A percentile compares a stretch with the other conserved stretches of the same genome.
Conservation (phyloP, 2,329 filamentous ascomycete species). For the Metarhizium anisopliae region DNA sequence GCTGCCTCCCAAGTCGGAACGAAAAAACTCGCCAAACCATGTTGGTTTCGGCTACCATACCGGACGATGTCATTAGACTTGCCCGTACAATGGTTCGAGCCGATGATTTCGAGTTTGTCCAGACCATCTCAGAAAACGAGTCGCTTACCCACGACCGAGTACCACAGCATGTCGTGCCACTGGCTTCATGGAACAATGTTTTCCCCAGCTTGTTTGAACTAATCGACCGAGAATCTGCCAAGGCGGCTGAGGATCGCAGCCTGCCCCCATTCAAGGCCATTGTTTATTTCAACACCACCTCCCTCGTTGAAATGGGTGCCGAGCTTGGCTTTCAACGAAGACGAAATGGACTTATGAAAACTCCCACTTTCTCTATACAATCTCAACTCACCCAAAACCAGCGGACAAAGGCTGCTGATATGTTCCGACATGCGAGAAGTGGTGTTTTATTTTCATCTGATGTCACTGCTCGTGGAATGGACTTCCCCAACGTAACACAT, state of each 20-base stretch:
- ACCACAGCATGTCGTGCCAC: slow-evolving; percentile 65
- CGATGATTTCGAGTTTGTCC: slow-evolving; percentile 75
- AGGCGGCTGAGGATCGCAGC: slow-evolving; percentile 28
- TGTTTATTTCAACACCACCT: slow-evolving; percentile 77
- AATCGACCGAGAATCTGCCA: slow-evolving; percentile 48
- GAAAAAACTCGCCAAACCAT: slow-evolving; percentile 75
- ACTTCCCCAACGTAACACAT: slow-evolving; percentile 73
- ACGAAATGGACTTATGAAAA: slow-evolving; percentile 27
- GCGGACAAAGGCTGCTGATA: slow-evolving; percentile 62
- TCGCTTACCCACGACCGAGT: slow-evolving; percentile 76
- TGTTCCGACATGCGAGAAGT: slow-evolving; percentile 55
- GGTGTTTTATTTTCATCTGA: slow-evolving; percentile 70
- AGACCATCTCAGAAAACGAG: slow-evolving; percentile 78
- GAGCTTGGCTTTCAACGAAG: slow-evolving; percentile 37
- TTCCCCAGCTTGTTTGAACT: slow-evolving; percentile 73
- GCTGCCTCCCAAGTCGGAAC: slow-evolving; percentile 50
- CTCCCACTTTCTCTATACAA: slow-evolving; percentile 56
- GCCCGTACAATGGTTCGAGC: slow-evolving; percentile 72
- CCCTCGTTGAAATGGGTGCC: slow-evolving; percentile 57
- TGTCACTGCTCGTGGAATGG: slow-evolving; percentile 74
- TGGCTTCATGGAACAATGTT: slow-evolving; percentile 64
- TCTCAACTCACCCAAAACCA: slow-evolving; percentile 62
- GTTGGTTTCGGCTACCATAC: slow-evolving; percentile 91
- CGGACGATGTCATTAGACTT: slow-evolving; percentile 69
- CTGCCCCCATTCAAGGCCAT: slow-evolving; percentile 83